Percentiles rank a stretch among this genome's conserved stretches.
These are phyloP conservation scores for Dictyophora rubrovolvata DNA, from an alignment of 768 basidiomycete species.

Conservation along the genomic window DNA sequence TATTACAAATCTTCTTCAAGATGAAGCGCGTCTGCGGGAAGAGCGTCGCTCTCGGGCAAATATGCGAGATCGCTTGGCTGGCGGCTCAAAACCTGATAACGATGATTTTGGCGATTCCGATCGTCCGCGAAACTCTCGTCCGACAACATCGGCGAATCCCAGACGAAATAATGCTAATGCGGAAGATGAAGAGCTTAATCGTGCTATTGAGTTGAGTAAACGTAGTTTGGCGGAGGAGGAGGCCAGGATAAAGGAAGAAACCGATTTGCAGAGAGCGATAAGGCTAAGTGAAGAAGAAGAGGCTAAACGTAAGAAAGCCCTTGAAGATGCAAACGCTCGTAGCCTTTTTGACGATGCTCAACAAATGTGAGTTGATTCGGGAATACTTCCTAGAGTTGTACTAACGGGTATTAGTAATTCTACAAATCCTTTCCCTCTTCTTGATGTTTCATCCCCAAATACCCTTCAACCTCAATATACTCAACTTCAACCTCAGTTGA, in stretches of 20 bases:
- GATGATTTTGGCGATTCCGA: conserved; percentile 31
- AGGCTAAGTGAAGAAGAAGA: conserved; percentile 89
- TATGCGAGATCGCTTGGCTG: conserved; percentile 94
- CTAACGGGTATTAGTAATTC: conserved; percentile 11
- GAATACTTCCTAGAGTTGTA: conserved; percentile 4
- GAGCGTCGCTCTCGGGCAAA: conserved; percentile 75
- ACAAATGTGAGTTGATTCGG: conserved; percentile 48
- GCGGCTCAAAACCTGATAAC: conserved; percentile 30
- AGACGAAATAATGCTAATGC: conserved; percentile 21
- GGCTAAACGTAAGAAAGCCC: conserved; percentile 53
- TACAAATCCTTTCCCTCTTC: conserved; percentile 50
- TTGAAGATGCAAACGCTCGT: conserved; percentile 63
- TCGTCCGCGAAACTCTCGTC: conserved; percentile 29
- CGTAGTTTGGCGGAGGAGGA: conserved; percentile 61
- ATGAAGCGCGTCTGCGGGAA: conserved; percentile 74
- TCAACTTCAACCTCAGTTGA: conserved; percentile 72
- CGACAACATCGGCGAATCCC: conserved; percentile 15
- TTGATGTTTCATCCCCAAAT: conserved; percentile 52
- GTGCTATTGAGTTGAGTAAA: conserved; percentile 89
- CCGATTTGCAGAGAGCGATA: conserved; percentile 77
- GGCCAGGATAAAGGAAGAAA: conserved; percentile 56
- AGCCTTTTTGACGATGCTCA: conserved; percentile 81
- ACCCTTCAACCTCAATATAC: conserved; percentile 71
- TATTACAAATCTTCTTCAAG: conserved; percentile 86
- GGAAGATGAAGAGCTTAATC: conserved; percentile 76